These are phyloP conservation scores for Verticillium tricorpus DNA, from an alignment of 2,329 filamentous ascomycete genomes.

Conservation along the genomic window DNA sequence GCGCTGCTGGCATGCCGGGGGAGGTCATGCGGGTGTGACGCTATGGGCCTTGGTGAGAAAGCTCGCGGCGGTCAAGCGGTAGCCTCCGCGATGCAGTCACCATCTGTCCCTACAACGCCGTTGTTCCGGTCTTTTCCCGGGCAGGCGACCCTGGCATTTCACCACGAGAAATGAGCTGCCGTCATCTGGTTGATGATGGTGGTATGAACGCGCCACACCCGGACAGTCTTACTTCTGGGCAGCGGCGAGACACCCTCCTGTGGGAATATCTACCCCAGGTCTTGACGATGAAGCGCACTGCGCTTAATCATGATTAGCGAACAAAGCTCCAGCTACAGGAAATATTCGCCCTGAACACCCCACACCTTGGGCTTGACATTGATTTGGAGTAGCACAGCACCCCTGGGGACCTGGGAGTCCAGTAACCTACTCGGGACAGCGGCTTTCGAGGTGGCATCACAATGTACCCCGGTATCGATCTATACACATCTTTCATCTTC, in stretches of 20 bases:
- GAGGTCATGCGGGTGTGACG: constrained; percentile 12
- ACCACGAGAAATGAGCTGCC: neutral
- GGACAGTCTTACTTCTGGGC: neutral
- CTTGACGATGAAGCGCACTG: neutral
- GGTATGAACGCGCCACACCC: neutral
- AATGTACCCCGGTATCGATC: too few species aligned
- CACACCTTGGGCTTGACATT: neutral
- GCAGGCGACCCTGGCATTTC: neutral
- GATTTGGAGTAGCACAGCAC: neutral
- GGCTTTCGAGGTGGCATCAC: neutral
- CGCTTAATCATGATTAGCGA: neutral
- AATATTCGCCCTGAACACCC: neutral
- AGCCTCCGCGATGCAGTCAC: neutral
- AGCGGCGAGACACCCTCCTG: neutral
- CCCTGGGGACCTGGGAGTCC: neutral
- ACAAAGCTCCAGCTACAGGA: neutral
- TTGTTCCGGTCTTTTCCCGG: neutral
- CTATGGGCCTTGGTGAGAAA: neutral
- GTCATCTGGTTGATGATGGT: neutral
- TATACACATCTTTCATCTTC: too few species aligned
- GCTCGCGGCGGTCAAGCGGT: neutral
- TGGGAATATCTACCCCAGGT: neutral
- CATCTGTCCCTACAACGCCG: neutral
- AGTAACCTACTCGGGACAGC: neutral
- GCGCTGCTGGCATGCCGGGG: constrained; percentile 4